Conservation (phyloP, 257 asterid species). For the Fraxinus americana region DNA sequence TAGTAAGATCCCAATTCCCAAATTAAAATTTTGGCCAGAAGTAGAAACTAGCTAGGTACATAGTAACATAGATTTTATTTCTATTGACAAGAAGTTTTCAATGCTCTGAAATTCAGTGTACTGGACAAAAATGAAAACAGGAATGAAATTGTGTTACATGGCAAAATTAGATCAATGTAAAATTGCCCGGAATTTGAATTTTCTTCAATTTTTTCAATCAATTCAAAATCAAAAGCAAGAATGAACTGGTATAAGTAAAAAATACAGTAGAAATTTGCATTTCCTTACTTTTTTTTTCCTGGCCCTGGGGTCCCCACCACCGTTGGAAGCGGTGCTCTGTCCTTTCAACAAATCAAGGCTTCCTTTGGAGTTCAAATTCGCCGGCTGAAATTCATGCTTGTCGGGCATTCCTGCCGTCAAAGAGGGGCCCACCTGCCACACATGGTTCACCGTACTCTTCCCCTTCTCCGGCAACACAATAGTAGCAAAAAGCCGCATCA, state of each 20-base stretch:
- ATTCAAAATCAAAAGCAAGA: neutral
- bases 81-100: too few species aligned
- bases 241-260: constrained; percentile 20
- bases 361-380: constrained; percentile 48
- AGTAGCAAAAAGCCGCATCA: constrained; percentile 60
- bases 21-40: neutral
- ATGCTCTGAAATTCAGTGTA: neutral
- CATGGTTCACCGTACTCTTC: constrained; percentile 49
- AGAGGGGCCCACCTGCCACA: constrained; percentile 73
- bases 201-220: neutral
- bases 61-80: too few species aligned
- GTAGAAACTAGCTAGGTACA: neutral
- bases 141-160: neutral
- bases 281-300: constrained; percentile 57
- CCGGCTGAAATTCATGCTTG: constrained; percentile 48
- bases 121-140: neutral
- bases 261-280: too few species aligned
- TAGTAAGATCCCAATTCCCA: neutral
- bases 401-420: constrained; percentile 48
- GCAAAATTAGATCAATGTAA: neutral
- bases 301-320: constrained; percentile 40
- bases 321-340: constrained; percentile 30
- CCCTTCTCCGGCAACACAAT: constrained; percentile 61
- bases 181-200: neutral
- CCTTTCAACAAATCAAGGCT: constrained; percentile 57